Conservation (phyloP, 441 rosid genomes). For the Geranium incanum region DNA sequence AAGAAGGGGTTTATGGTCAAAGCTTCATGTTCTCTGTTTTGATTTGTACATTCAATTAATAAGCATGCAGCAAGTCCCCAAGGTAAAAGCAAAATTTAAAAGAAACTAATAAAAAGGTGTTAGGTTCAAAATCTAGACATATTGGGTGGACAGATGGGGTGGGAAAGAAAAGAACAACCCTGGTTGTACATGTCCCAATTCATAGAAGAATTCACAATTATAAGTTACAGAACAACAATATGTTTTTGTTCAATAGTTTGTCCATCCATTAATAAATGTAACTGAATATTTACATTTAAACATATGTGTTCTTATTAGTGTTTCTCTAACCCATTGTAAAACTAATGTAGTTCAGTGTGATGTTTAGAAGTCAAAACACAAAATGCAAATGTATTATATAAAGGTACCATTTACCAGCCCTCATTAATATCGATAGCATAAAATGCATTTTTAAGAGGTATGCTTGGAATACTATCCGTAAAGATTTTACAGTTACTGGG, state of each 20-base stretch:
- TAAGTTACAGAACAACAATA: background rate
- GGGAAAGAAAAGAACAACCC: background rate
- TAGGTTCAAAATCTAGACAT: background rate
- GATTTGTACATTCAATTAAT: background rate
- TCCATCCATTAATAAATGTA: background rate
- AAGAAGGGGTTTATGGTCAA: background rate
- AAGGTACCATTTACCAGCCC: background rate
- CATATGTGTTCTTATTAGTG: background rate
- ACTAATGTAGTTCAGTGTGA: background rate
- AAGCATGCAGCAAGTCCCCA: background rate
- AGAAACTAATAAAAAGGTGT: background rate
- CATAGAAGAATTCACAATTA: background rate
- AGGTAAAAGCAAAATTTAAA: background rate
- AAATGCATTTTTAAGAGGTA: background rate
- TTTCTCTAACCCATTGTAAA: background rate
- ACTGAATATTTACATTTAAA: background rate
- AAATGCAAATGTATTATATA: background rate
- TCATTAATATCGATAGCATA: background rate
- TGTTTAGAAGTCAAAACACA: background rate
- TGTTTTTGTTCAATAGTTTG: background rate
- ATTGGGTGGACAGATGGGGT: background rate
- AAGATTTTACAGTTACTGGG: background rate
- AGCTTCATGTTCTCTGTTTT: background rate
- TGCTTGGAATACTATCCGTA: background rate
- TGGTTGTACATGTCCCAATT: background rate